Conservation (phyloP, 768 basidiomycete genomes). For the Coprinopsis cinerea region DNA sequence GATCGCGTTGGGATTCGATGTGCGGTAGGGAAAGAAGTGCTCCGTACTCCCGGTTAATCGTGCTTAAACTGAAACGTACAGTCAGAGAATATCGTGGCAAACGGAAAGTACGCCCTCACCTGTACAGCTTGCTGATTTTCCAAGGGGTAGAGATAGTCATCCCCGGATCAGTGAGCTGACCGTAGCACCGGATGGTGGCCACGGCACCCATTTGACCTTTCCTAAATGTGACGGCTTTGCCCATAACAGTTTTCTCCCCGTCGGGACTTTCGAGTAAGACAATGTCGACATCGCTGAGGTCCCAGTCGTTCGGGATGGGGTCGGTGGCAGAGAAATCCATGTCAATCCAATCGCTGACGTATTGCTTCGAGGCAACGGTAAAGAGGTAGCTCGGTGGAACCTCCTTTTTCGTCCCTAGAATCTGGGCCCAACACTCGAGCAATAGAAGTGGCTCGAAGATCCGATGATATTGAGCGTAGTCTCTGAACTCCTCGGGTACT, state of each 20-base stretch:
- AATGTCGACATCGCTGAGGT: slow-evolving; percentile 75
- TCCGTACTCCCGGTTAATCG: slow-evolving; percentile 87
- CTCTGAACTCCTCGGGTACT: slow-evolving; percentile 63
- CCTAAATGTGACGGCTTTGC: slow-evolving; percentile 46
- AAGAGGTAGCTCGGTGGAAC: slow-evolving; percentile 45
- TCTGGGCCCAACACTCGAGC: slow-evolving; percentile 88
- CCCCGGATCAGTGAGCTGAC: slow-evolving; percentile 46
- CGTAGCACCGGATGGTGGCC: slow-evolving; percentile 52
- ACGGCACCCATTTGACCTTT: slow-evolving; percentile 40
- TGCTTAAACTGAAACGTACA: slow-evolving; percentile 63
- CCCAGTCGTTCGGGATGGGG: slow-evolving; percentile 63
- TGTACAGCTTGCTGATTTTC: slow-evolving; percentile 74
- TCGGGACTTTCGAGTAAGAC: slow-evolving; percentile 66
- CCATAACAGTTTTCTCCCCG: slow-evolving; percentile 54
- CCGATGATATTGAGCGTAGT: slow-evolving; percentile 60
- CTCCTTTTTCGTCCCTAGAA: slow-evolving; percentile 72
- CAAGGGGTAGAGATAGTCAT: slow-evolving; percentile 63
- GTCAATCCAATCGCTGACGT: slow-evolving; percentile 79
- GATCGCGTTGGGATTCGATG: slow-evolving; percentile 71
- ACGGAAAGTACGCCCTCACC: slow-evolving; percentile 39
- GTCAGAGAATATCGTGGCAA: neutral
- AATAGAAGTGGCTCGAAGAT: slow-evolving; percentile 83
- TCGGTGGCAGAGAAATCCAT: slow-evolving; percentile 61
- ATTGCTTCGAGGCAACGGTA: slow-evolving; percentile 63
- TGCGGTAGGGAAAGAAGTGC: slow-evolving; percentile 79